Percentiles rank a stretch among this genome's conserved stretches.
phyloP scores from a whole-genome alignment of 768 basidiomycete genomes.

The Termitomyces sp. region DNA sequence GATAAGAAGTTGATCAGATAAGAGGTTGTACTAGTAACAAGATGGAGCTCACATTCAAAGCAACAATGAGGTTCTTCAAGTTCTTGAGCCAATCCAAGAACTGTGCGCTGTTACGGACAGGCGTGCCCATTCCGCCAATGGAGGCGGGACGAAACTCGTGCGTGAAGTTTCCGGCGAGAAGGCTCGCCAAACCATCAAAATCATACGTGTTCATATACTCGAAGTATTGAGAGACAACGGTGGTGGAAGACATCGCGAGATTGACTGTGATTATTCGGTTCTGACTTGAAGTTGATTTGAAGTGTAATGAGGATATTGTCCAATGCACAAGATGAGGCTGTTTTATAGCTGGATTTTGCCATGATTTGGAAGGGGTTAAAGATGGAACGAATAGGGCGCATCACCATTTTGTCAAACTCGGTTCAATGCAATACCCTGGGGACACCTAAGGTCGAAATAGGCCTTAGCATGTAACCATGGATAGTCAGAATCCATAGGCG shows the following conservation, averaged over 20 bases:
- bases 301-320: not conserved
- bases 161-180: conserved; percentile 7
- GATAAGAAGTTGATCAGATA: not conserved
- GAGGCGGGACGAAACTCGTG: conserved; percentile 8
- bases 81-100: conserved; percentile 5
- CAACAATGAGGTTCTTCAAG: not conserved
- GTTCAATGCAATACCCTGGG: not conserved
- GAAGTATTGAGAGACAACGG: conserved; percentile 5
- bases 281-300: not conserved
- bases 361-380: not conserved
- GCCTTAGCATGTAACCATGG: not conserved
- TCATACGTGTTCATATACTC: conserved; percentile 1
- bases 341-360: not conserved
- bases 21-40: not conserved
- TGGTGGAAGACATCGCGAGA: conserved; percentile 3
- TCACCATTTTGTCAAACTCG: not conserved
- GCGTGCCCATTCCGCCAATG: conserved; percentile 1
- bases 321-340: not conserved
- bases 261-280: not conserved
- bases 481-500: not conserved
- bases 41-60: conserved; percentile 2
- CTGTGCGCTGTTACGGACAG: conserved; percentile 1
- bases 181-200: not conserved
- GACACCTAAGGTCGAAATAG: not conserved
- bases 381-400: not conserved